These are phyloP conservation scores for Coemansia sp. DNA, from an alignment of 192 early-diverging fungal species.

Conservation along the genomic window DNA sequence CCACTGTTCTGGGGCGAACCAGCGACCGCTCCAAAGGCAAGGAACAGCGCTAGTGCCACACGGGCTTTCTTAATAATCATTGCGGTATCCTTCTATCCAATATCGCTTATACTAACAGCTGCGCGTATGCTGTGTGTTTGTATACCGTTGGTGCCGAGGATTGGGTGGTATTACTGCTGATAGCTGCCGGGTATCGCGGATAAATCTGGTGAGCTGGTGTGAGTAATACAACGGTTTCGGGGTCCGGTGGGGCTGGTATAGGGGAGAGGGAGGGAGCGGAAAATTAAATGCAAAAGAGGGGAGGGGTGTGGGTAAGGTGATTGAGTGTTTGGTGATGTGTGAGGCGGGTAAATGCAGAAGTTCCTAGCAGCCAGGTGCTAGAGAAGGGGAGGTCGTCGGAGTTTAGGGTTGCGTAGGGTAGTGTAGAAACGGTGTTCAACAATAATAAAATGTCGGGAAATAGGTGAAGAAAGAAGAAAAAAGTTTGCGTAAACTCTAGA, in stretches of 20 bases:
- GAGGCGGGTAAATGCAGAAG: constrained; percentile 1
- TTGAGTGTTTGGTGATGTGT: constrained; percentile 5
- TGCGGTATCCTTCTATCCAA: not conserved
- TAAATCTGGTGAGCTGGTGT: no score
- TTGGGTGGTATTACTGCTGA: no score
- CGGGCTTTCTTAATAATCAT: constrained; percentile 36
- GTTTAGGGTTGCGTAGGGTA: not conserved
- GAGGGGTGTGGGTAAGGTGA: no score
- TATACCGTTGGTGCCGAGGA: no score
- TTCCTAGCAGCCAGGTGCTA: not conserved
- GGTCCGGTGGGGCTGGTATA: not conserved
- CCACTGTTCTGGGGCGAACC: constrained; percentile 4
- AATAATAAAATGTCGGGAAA: not conserved
- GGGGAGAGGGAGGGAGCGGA: not conserved
- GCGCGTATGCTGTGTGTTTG: no score
- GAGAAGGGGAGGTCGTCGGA: not conserved
- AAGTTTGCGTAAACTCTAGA: no score
- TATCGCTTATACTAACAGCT: no score
- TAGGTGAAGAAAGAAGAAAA: constrained; percentile 5
- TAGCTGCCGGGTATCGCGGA: no score
- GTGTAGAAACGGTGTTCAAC: not conserved
- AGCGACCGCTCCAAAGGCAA: constrained; percentile 16
- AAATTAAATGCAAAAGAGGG: no score
- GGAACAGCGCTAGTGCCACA: constrained; percentile 32
- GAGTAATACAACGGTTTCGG: no score